phyloP scores from a whole-genome alignment of 345 rosid species.

The Linum trigynum region DNA sequence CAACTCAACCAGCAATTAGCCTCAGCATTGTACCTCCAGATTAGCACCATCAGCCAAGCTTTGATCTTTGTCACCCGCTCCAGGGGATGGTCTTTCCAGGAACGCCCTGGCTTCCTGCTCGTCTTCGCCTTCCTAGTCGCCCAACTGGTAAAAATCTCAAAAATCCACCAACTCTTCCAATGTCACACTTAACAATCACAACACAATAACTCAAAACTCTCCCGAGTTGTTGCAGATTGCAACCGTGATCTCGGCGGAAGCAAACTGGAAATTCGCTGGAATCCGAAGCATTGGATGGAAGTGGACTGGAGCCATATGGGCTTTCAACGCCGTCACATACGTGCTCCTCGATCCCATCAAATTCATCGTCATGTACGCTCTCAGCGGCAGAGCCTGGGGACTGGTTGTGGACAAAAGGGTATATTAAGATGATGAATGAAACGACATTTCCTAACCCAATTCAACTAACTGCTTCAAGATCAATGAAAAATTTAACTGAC shows the following conservation, averaged over 20 bases:
- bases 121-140: constrained; percentile 2
- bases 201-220: no score
- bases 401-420: constrained; percentile 4
- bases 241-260: constrained; percentile 4
- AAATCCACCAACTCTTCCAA: not conserved
- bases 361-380: constrained; percentile 18
- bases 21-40: constrained; percentile 35
- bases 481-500: no score
- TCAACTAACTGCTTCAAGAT: no score
- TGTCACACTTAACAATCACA: not conserved
- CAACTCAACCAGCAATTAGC: no score
- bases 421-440: no score
- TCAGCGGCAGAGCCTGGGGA: constrained; percentile 30
- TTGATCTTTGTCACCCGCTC: no score
- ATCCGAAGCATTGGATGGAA: constrained; percentile 1
- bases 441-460: no score
- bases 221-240: constrained; percentile 10
- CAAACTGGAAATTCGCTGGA: constrained; percentile 26
- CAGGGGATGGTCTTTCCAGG: no score
- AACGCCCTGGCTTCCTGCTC: no score
- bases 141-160: constrained; percentile 31
- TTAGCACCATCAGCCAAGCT: constrained; percentile 43
- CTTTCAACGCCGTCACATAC: constrained; percentile 21
- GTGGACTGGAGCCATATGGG: constrained; percentile 2
- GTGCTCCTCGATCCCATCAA: constrained; percentile 5